Evolutionary conservation across 148 eudicot species (phyloP).

Genomic region (Fallopia convolvulus): DNA sequence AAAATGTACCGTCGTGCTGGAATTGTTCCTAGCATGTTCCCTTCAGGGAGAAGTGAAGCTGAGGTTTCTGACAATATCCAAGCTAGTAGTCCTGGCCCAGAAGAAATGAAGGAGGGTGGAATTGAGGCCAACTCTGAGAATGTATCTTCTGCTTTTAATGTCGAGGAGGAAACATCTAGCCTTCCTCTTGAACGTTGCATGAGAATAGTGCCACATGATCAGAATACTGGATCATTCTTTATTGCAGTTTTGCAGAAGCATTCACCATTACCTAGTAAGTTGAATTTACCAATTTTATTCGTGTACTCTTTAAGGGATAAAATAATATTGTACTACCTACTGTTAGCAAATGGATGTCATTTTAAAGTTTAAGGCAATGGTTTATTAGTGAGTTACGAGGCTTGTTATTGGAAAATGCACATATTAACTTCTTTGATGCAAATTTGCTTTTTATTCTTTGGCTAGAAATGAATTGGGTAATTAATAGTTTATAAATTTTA

Average conservation of each 20-base stretch:
- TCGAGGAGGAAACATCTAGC: conserved; percentile 52
- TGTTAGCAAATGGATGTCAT: too few relatives aligned
- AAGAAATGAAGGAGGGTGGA: conserved; percentile 21
- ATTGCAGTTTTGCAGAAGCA: conserved; percentile 78
- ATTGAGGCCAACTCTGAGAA: conserved; percentile 19
- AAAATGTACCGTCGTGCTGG: conserved; percentile 48
- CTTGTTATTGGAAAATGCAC: too few relatives aligned
- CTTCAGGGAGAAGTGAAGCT: conserved; percentile 50
- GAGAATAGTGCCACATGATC: conserved; percentile 98
- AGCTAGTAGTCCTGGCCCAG: conserved; percentile 14
- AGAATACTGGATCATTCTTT: conserved; percentile 92
- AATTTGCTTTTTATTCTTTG: too few relatives aligned
- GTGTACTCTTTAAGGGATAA: not conserved
- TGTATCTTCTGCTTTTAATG: conserved; percentile 22
- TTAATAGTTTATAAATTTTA: too few relatives aligned
- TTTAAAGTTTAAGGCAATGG: not conserved
- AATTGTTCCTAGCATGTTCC: conserved; percentile 72
- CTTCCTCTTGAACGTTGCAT: conserved; percentile 90
- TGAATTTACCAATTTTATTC: not conserved
- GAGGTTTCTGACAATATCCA: conserved; percentile 25
- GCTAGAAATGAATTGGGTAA: too few relatives aligned
- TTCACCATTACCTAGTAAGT: conserved; percentile 71
- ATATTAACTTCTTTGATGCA: too few relatives aligned
- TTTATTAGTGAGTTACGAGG: too few relatives aligned
- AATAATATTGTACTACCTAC: not conserved